These are phyloP conservation scores for Gentiana dahurica DNA, from an alignment of 257 asterid species.

Conservation along the genomic window DNA sequence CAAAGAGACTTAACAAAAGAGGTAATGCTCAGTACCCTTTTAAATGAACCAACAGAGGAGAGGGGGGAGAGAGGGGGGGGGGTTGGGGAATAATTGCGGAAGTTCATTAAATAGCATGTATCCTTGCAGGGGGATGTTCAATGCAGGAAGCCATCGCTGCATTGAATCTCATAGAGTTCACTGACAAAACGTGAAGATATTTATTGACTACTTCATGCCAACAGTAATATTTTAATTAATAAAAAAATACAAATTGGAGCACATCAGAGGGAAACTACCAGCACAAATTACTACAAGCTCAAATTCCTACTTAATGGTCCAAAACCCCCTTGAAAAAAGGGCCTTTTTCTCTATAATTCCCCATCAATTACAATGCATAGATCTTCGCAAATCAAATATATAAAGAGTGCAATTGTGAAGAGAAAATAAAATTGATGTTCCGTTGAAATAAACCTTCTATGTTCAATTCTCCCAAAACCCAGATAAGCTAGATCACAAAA, in stretches of 20 bases:
- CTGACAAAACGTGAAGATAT: constrained; percentile 39
- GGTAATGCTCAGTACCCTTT: not conserved
- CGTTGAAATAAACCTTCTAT: no score
- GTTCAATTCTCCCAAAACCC: no score
- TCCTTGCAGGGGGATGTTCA: constrained; percentile 22
- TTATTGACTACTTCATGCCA: constrained; percentile 29
- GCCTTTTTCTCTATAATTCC: no score
- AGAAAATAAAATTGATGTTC: no score
- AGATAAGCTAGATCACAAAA: no score
- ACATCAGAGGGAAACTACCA: not conserved
- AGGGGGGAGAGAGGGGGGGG: no score
- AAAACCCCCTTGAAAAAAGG: not conserved
- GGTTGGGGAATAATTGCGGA: not conserved
- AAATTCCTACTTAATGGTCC: not conserved
- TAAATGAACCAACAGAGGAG: not conserved
- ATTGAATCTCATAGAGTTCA: constrained; percentile 40
- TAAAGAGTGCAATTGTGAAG: no score
- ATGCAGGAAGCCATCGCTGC: constrained; percentile 22
- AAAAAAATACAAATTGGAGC: constrained; percentile 1
- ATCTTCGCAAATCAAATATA: no score
- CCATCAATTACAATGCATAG: no score
- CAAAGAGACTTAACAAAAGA: no score
- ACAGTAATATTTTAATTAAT: constrained; percentile 4
- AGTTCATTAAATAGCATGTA: constrained; percentile 3
- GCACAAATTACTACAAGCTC: not conserved